These are phyloP conservation scores for Oxytropis ochrocephala DNA, from an alignment of 306 rosid genomes.

Conservation along the genomic window DNA sequence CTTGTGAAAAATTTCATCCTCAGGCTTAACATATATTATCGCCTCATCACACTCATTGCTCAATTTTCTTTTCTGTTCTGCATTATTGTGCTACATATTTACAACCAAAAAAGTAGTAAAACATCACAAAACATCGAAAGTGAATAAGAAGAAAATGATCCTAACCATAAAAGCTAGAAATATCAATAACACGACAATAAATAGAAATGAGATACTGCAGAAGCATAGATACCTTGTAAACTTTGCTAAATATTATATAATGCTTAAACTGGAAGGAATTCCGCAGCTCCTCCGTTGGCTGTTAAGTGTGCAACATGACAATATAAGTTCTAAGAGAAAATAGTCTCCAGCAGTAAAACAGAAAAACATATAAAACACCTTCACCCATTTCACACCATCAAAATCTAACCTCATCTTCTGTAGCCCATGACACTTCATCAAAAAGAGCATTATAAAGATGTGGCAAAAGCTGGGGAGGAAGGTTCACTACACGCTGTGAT, in stretches of 20 bases:
- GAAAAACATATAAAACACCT: slow-evolving; percentile 10
- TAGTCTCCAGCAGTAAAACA: not conserved
- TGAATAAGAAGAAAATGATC: not conserved
- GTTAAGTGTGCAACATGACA: slow-evolving; percentile 28
- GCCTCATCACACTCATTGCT: slow-evolving; percentile 32
- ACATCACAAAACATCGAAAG: not conserved
- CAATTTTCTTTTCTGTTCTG: slow-evolving; percentile 32
- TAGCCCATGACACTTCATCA: slow-evolving; percentile 84
- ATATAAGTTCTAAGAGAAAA: slow-evolving; percentile 11
- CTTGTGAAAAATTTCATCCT: slow-evolving; percentile 83
- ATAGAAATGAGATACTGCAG: slow-evolving; percentile 7
- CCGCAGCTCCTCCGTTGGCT: slow-evolving; percentile 75
- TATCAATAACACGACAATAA: not conserved
- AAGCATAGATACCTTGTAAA: slow-evolving; percentile 58
- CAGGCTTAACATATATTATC: slow-evolving; percentile 58
- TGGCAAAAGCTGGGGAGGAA: slow-evolving; percentile 81
- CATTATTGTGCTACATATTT: slow-evolving; percentile 45
- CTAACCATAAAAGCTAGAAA: not conserved
- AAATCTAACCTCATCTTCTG: slow-evolving; percentile 88
- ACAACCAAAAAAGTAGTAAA: slow-evolving; percentile 12
- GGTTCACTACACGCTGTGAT: slow-evolving; percentile 71
- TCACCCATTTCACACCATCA: slow-evolving; percentile 13
- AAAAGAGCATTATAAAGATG: slow-evolving; percentile 80
- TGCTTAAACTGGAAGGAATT: slow-evolving; percentile 54
- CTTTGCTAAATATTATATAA: slow-evolving; percentile 53